These are phyloP conservation scores for Geranomyces variabilis DNA, from an alignment of 192 early-diverging fungal genomes.

Conservation along the genomic window DNA sequence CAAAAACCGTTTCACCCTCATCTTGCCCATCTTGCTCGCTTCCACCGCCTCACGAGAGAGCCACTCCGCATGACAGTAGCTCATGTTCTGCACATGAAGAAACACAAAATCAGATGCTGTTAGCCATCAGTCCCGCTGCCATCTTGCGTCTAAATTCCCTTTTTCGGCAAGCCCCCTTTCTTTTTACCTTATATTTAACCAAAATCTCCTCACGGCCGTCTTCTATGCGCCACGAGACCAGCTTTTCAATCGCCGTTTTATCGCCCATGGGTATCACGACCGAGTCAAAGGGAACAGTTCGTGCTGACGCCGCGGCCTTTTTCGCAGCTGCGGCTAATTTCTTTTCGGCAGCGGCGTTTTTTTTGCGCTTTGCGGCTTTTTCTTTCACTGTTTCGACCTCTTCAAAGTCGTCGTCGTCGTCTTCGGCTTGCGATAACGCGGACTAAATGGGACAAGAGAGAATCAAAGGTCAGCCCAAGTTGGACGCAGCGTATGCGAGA, in stretches of 20 bases:
- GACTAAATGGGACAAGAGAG: not conserved
- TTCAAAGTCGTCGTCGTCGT: conserved; percentile 32
- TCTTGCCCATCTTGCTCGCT: conserved; percentile 63
- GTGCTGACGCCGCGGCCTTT: not conserved
- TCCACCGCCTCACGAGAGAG: conserved; percentile 54
- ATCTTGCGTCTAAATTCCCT: no score
- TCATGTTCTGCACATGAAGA: conserved; percentile 55
- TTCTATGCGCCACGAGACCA: conserved; percentile 38
- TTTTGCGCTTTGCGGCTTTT: conserved; percentile 16
- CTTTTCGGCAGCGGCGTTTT: conserved; percentile 9
- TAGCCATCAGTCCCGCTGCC: no score
- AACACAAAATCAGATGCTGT: no score
- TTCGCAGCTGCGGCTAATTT: conserved; percentile 4
- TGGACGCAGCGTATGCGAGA: no score
- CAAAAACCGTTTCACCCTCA: conserved; percentile 75
- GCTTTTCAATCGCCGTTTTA: conserved; percentile 49
- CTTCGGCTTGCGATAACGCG: conserved; percentile 10
- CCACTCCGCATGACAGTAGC: conserved; percentile 77
- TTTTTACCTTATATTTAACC: conserved; percentile 78
- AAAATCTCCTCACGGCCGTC: conserved; percentile 63
- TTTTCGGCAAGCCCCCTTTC: no score
- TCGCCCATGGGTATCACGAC: conserved; percentile 54
- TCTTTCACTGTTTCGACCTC: conserved; percentile 22
- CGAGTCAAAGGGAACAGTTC: conserved; percentile 41
- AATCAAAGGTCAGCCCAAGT: no score